Evolutionary conservation across 2,329 filamentous ascomycete species (phyloP).

Genomic region (Hymenoscyphus fructigenus): DNA sequence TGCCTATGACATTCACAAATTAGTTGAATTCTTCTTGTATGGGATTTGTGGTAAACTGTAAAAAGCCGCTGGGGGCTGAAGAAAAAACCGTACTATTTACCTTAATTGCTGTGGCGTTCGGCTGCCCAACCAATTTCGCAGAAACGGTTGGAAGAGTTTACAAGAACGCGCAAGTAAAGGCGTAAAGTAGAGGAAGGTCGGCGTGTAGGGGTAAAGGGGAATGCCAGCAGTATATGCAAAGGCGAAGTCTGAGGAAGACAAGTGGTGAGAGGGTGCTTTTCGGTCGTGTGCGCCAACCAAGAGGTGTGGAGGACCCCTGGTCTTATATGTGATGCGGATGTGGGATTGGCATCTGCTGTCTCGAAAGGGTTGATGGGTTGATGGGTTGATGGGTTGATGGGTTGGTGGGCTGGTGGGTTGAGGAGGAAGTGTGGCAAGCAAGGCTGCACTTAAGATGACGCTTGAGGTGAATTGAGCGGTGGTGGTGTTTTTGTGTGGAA

Average conservation of each 20-base stretch:
- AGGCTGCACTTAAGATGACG: background rate
- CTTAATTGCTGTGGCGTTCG: background rate
- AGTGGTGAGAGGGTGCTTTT: background rate
- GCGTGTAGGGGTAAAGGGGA: background rate
- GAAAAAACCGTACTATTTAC: background rate
- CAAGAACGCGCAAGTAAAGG: background rate
- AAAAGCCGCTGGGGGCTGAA: background rate
- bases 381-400: background rate
- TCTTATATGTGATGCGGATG: background rate
- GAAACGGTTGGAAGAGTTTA: background rate
- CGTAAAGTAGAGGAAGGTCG: background rate
- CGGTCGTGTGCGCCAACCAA: background rate
- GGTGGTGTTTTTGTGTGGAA: background rate
- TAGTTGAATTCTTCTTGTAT: background rate
- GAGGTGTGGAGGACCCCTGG: background rate
- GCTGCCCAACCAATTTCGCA: background rate
- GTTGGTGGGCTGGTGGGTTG: too few species aligned
- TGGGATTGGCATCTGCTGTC: background rate
- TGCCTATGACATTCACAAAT: background rate
- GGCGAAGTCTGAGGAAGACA: background rate
- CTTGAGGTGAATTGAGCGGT: background rate
- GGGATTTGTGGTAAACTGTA: background rate
- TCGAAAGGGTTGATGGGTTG: background rate
- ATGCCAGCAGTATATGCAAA: background rate
- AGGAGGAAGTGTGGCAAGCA: background rate